Base-by-base conservation (phyloP, 805 yeast species). In the Yamadazyma tumulicola region DNA sequence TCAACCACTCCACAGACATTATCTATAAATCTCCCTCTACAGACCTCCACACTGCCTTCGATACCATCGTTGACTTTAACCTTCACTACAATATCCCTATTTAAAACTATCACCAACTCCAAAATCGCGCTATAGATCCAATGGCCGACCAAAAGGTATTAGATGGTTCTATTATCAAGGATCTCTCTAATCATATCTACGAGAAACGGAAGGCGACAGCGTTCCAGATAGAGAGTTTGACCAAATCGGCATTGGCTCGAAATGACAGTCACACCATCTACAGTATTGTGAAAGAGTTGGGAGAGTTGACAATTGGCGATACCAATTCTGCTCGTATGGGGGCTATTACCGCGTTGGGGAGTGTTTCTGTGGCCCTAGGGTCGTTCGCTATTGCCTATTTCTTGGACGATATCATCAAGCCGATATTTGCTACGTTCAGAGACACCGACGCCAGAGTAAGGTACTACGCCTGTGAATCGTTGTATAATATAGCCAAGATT, bases 401-500 rank as follows among this genome's bases (percentile, higher is more conserved):
- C 50, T 60, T 93, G 31, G 93, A 86, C 39, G 85, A 79, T 34
- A 88, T 93, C 38, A 77, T 93, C 43, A 93, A 86, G 42, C 97
- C 98, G 0, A 95, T 93, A 10, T 67, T 93, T 48, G 91, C 96
- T 0, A 91, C 97, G 39, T 93, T 93, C 57, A 91, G 95, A 32
- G 98, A 93, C 52, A 96, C 93, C 41, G 96, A 93, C 56, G 91
- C 96, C n/a, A 77, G 95, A 46, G 98, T 93, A 6, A 72, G 98
- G 35, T 93, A 93, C 52, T 93, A 88, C 57, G 97, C 98, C 0
- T 93, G 97, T 63, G 98, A 93, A 53, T 83, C 95, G 31, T 69
- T 93, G 41, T 93, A 93, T 60, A 93, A 93, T 59, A 89, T 93
- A 29, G 95, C 97, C 30, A 93, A 93, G 53, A 94, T 93, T 14